Percentiles rank a stretch among this genome's conserved stretches.
Evolutionary conservation across 192 early-diverging fungal species (phyloP).

Genomic region (Entomortierella lignicola): DNA sequence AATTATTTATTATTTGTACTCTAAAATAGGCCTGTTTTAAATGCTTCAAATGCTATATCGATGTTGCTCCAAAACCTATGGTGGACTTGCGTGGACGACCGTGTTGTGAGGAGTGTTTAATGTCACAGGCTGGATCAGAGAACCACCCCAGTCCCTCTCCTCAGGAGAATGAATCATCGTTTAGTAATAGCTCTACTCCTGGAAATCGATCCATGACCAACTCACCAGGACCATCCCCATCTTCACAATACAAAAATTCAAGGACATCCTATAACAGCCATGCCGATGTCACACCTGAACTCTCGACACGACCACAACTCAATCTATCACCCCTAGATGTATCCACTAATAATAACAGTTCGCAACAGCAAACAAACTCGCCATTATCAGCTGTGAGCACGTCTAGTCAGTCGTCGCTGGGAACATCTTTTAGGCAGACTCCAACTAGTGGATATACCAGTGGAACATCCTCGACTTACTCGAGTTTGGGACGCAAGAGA

Average conservation of each 20-base stretch:
- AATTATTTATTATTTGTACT: conserved; percentile 5
- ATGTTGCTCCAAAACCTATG: conserved; percentile 52
- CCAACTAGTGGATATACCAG: conserved; percentile 44
- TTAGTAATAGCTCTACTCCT: conserved; percentile 12
- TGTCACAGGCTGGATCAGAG: conserved; percentile 43
- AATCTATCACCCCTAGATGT: conserved; percentile 18
- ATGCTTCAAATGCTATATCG: conserved; percentile 52
- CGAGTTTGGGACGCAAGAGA: conserved; percentile 32
- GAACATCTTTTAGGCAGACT: conserved; percentile 6
- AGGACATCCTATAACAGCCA: background rate
- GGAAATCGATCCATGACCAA: conserved; percentile 16
- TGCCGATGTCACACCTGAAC: background rate
- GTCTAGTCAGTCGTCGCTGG: conserved; percentile 36
- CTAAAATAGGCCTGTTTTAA: conserved; percentile 50
- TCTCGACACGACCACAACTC: conserved; percentile 8
- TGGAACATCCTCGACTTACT: conserved; percentile 39
- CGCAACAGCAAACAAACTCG: conserved; percentile 5
- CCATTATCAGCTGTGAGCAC: conserved; percentile 33
- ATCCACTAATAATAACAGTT: background rate
- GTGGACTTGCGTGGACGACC: conserved; percentile 59
- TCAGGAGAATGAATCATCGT: conserved; percentile 9
- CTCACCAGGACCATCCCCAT: conserved; percentile 15
- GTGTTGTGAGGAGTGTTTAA: conserved; percentile 61
- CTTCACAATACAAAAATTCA: background rate
- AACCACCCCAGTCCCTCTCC: background rate